Evolutionary conservation across 2,329 filamentous ascomycete genomes (phyloP).

Genomic region (Fusarium pseudoanthophilum): DNA sequence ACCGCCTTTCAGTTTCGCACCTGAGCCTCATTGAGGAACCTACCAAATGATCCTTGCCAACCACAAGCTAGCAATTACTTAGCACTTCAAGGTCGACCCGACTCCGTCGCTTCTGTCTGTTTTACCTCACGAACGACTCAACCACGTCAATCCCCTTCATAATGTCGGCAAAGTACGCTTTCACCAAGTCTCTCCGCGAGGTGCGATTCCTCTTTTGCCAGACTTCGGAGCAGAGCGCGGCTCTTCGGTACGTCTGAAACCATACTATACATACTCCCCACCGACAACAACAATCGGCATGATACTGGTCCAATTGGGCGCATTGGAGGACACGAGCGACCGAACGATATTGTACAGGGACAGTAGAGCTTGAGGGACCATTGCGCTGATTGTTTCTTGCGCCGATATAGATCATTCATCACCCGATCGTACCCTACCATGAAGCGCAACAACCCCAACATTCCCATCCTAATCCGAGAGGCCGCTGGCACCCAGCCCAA

Average conservation of each 20-base stretch:
- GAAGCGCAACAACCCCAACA: conserved; percentile 98
- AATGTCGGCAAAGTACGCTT: conserved; percentile 95
- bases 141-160: conserved; percentile 37
- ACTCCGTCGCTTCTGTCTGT: not conserved
- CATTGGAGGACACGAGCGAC: not conserved
- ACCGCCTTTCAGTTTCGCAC: conserved; percentile 34
- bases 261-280: not conserved
- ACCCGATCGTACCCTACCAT: conserved; percentile 94
- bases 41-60: conserved; percentile 40
- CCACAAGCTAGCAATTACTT: conserved; percentile 46
- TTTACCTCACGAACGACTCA: conserved; percentile 1
- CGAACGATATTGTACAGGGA: not conserved
- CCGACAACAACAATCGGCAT: conserved; percentile 3
- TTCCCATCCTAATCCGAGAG: conserved; percentile 94
- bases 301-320: conserved; percentile 27
- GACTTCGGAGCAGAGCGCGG: conserved; percentile 88
- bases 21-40: conserved; percentile 29
- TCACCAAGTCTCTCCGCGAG: conserved; percentile 89
- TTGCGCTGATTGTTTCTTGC: conserved; percentile 25
- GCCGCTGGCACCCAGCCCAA: conserved; percentile 84
- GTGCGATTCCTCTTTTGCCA: conserved; percentile 98
- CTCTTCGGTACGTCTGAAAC: conserved; percentile 74
- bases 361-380: not conserved
- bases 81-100: conserved; percentile 33
- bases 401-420: conserved; percentile 78